Evolutionary conservation across 2,329 filamentous ascomycete genomes (phyloP).

Genomic region (Paraphaeosphaeria sporulosa): DNA sequence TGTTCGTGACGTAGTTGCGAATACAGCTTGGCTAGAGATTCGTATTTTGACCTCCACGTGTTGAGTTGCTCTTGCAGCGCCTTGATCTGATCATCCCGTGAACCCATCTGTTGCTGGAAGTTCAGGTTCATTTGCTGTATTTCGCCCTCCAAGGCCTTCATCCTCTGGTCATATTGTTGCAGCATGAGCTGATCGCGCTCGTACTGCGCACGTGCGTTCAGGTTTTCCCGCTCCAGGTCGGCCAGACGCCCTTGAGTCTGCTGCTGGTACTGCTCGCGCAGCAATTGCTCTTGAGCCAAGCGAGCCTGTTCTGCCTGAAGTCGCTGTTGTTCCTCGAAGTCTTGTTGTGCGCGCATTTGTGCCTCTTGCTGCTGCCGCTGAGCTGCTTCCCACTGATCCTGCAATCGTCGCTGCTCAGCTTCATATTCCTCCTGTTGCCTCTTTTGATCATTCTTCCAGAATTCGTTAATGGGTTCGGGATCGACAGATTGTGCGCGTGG

Average conservation of each 20-base stretch:
- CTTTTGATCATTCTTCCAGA: constrained; percentile 94
- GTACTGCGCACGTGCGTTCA: constrained; percentile 93
- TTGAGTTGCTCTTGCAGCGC: constrained; percentile 96
- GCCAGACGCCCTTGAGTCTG: constrained; percentile 96
- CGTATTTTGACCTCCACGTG: constrained; percentile 97
- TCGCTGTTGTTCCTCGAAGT: constrained; percentile 97
- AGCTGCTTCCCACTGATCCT: constrained; percentile 84
- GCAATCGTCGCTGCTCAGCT: constrained; percentile 87
- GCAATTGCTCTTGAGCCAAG: constrained; percentile 86
- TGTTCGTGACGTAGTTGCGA: constrained; percentile 96
- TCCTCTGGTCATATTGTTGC: constrained; percentile 91
- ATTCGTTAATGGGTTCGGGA: constrained; percentile 94
- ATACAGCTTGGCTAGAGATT: constrained; percentile 94
- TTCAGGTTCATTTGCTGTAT: constrained; percentile 82
- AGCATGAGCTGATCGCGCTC: constrained; percentile 97
- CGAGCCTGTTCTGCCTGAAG: constrained; percentile 87
- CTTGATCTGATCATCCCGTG: constrained; percentile 93
- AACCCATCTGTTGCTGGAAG: constrained; percentile 82
- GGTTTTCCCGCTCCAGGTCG: constrained; percentile 92
- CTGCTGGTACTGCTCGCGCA: constrained; percentile 87
- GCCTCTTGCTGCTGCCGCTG: constrained; percentile 82
- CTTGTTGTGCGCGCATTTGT: constrained; percentile 83
- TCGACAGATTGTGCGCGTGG: constrained; percentile 75
- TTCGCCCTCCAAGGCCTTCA: constrained; percentile 91
- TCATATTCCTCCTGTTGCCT: constrained; percentile 94